phyloP scores from a whole-genome alignment of 2,329 filamentous ascomycete species.

The Pseudogymnoascus sp. region DNA sequence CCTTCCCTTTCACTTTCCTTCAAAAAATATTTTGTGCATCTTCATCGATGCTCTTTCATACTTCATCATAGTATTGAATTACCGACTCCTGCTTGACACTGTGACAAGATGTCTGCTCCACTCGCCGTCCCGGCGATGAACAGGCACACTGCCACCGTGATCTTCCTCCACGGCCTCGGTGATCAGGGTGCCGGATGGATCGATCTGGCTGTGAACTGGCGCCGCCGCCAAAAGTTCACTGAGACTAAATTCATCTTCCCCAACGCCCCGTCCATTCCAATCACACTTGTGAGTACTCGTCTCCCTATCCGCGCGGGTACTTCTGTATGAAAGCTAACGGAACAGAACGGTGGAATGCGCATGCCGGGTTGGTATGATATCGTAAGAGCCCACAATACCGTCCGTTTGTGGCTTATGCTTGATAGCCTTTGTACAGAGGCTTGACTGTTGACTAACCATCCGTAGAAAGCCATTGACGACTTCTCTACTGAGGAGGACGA shows the following conservation, averaged over 20 bases:
- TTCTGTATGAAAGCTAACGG: not conserved
- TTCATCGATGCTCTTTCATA: not conserved
- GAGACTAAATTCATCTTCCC: constrained; percentile 93
- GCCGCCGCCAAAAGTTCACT: constrained; percentile 68
- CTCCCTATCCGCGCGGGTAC: not conserved
- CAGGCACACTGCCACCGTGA: constrained; percentile 87
- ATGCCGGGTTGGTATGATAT: constrained; percentile 92
- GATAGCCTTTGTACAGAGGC: constrained; percentile 14
- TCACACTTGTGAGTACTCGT: constrained; percentile 59
- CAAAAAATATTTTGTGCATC: not conserved
- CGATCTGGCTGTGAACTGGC: constrained; percentile 79
- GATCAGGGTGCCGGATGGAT: constrained; percentile 77
- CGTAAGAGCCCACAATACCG: constrained; percentile 37
- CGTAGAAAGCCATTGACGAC: constrained; percentile 38
- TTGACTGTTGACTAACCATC: not conserved
- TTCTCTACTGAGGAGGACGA: constrained; percentile 54
- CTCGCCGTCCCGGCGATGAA: constrained; percentile 72
- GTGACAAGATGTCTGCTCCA: constrained; percentile 22
- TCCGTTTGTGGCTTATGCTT: constrained; percentile 19
- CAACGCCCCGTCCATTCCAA: constrained; percentile 78
- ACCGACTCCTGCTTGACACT: not conserved
- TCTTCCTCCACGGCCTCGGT: constrained; percentile 87
- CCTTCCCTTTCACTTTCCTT: not conserved
- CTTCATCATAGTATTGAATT: not conserved
- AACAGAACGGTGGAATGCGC: constrained; percentile 62